Base-by-base conservation (phyloP, 163 green algal species). In the Scenedesmus sp. region DNA sequence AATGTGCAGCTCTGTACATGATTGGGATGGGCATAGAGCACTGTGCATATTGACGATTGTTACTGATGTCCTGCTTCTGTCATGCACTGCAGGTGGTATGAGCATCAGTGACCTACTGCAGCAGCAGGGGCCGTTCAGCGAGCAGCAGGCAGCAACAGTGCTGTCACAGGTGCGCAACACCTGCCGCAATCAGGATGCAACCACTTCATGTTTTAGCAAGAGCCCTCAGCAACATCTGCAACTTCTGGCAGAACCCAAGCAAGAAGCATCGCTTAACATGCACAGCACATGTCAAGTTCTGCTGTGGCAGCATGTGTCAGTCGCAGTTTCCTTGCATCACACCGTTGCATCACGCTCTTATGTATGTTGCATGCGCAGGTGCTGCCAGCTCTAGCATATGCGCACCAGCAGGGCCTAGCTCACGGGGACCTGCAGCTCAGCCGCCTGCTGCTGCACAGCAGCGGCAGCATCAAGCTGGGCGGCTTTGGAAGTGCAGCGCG, bases 141-240 rank as follows among this genome's bases (percentile, higher is more conserved):
- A 90, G 86, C 67, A 90, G 66, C 86, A 90, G 55, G 86, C 86
- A 67, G 86, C 70, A 3, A 26, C 12, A 13, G 64, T 90, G 62
- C 66, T 90, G 64, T 59, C n/a, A 18, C 86, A 90, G 86, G 86
- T 90, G 55, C 16, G 77, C 23, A 23, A 52, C 70, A 79, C 23
- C 46, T 52, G 70, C 23, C 18, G 34, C 34, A 73, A 73, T 4
- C 23, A 4, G 20, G 12, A 23, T 79, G 70, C 23, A 7, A 52
- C 4, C 34, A 46, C 34, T 46, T 46, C 7, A 79, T 79, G 2
- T 76, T 26, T 1, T 10, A 26, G 70, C 18, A 81, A 54, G 26
- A 56, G 74, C 34, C 76, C 7, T 10, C 46, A n/a, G 34, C 76
- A 59, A n/a, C 10, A 57, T 7, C 2, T 59, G 46, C 76, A 56